A percentile compares a stretch with the other conserved stretches of the same genome.
These are phyloP conservation scores for Trypanosoma cruzi DNA, from an alignment of 208 protist genomes.

Conservation along the genomic window DNA sequence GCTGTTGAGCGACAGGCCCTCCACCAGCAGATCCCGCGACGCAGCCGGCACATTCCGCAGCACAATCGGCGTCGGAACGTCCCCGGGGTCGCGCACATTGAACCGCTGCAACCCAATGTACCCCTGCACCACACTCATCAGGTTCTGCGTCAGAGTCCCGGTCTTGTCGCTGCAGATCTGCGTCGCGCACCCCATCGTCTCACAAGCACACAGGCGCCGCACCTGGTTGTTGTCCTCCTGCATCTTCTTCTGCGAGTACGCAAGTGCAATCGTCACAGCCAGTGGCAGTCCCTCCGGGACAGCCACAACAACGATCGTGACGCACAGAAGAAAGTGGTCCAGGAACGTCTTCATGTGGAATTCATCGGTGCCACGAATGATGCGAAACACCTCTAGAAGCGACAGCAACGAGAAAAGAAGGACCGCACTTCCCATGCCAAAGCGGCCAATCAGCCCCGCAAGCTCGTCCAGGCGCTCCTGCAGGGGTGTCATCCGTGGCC, in stretches of 20 bases:
- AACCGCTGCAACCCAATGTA: conserved; percentile 68
- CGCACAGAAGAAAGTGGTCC: conserved; percentile 90
- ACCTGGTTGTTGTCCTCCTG: conserved; percentile 99
- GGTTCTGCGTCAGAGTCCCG: conserved; percentile 98
- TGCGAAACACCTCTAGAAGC: conserved; percentile 47
- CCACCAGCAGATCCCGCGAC: conserved; percentile 29
- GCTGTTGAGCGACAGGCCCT: conserved; percentile 73
- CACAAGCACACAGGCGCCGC: conserved; percentile 95
- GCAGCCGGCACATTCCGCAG: conserved; percentile 22
- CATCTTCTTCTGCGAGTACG: conserved; percentile 98
- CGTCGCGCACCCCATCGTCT: conserved; percentile 98
- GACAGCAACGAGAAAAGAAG: conserved; percentile 68
- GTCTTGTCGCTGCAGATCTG: conserved; percentile 99
- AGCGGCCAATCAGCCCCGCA: conserved; percentile 90
- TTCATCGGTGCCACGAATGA: conserved; percentile 30
- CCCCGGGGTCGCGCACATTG: conserved; percentile 50
- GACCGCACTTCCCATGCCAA: conserved; percentile 76
- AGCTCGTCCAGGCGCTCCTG: conserved; percentile 93
- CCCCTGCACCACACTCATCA: conserved; percentile 96
- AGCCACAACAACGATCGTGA: conserved; percentile 98
- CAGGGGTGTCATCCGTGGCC: conserved; percentile 88
- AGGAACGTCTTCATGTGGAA: conserved; percentile 49
- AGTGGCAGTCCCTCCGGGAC: conserved; percentile 98
- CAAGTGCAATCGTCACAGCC: conserved; percentile 98
- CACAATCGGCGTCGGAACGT: conserved; percentile 41